Evolutionary conservation across 805 yeast species (phyloP).

Genomic region (Kazachstania taianensis): DNA sequence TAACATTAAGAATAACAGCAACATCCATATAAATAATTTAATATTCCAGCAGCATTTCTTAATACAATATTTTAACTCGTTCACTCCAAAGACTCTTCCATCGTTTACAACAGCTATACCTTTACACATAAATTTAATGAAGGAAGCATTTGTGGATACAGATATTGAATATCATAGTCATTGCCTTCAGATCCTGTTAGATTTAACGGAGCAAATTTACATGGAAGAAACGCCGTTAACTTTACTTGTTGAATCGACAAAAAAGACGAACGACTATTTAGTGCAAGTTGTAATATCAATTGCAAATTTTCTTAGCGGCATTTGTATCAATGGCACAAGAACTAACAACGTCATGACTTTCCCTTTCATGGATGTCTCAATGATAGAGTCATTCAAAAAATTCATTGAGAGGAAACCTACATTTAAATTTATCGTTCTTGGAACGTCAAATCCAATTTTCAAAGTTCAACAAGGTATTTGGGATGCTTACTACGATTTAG

Average conservation of each 20-base stretch:
- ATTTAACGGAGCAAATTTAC: background rate
- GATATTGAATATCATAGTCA: constrained; percentile 17
- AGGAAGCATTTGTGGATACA: constrained; percentile 13
- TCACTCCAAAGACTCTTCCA: constrained; percentile 29
- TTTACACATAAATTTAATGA: constrained; percentile 16
- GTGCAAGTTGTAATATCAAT: too few relatives aligned
- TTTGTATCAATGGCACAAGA: constrained; percentile 26
- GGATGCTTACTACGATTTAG: constrained; percentile 57
- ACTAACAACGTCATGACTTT: constrained; percentile 36
- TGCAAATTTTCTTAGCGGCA: too few relatives aligned
- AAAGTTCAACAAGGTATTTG: constrained; percentile 43
- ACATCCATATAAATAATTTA: too few relatives aligned
- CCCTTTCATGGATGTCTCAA: constrained; percentile 55
- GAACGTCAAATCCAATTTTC: constrained; percentile 60
- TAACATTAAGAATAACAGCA: too few relatives aligned
- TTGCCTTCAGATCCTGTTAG: constrained; percentile 9
- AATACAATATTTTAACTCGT: constrained; percentile 22
- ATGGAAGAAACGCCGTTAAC: too few relatives aligned
- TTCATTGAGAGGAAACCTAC: constrained; percentile 25
- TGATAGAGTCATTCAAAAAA: constrained; percentile 37
- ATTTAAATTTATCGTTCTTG: constrained; percentile 38
- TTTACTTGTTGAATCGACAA: too few relatives aligned
- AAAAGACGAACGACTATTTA: too few relatives aligned
- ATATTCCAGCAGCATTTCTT: constrained; percentile 15
- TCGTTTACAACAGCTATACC: constrained; percentile 29